Base-by-base conservation (phyloP, 495 filamentous ascomycete species). In the Tetracladium setigerum region DNA sequence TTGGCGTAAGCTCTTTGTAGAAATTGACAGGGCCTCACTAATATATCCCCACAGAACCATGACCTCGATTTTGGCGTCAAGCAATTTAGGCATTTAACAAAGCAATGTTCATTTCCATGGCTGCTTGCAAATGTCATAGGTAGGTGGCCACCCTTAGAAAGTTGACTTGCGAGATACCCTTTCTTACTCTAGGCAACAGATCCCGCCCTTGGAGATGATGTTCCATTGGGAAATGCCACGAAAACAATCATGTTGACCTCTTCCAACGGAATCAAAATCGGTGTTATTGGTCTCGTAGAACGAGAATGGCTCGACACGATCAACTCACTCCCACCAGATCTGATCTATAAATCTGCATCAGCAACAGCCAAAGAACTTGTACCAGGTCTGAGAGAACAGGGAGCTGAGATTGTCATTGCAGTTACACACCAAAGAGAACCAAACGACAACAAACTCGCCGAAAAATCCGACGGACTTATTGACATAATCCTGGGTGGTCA, bases 61-160 rank as follows among this genome's bases (percentile, higher is more conserved):
- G 89, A 95, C 60, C 79, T 95, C 32, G 89, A 95, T 62, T 95
- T 95, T 57, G 89, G 89, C n/a, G 83, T 91, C 15, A 63, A 69
- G 9, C 88, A 94, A 58, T 86, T 87, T 59, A 75, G 73, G 16
- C 71, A 91, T 60, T 66, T 95, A 15, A 74, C 79, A 7, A 69
- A 70, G 5, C 79, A 86, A 57, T 92, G 87, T 68, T 70, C 70
- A 15, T 95, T 95, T 49, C 89, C 89, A 2, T 95, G 89, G 89
- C 76, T 95, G 1, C 68, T 92, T 13, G 87, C 87, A 41, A 95
- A 95, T 58, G 58, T 63, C 10, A 15, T 12, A 24, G 7, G 36
- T 11, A 8, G 11, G 22, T 27, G 22, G 22, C 7, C 22, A 27
- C 3, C 22, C 22, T 27, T n/a, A 7, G 22, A 27, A 27, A 27